Evolutionary conservation across 73 alveolate species (phyloP), one percentile per base, ranked within the genome.

Genomic region (Paramecium primaurelia): DNA sequence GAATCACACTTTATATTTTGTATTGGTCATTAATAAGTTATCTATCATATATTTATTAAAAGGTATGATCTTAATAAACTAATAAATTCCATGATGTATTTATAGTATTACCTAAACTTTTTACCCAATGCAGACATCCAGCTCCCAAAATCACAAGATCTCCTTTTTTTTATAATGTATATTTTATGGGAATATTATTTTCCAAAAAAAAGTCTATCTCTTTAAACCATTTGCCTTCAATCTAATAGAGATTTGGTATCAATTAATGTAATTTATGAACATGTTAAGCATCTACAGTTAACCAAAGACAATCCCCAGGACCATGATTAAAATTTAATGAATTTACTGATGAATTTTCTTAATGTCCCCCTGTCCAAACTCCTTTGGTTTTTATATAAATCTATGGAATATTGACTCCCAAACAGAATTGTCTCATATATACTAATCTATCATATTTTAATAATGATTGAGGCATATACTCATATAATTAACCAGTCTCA

Each of bases 291-390:
- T 93, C 95, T 1, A 95, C 94, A 25, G 93, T 38, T 40, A 90
- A 86, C 97, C 98, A 95, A 40, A 84, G 88, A 30, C 96, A 92
- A 18, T 64, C 86, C 20, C 73, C 93, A 14, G 96, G 97, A 12
- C 98, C 98, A 90, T 94, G 97, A 80, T 95, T 95, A 32, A 95
- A 59, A 77, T 95, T 95, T 12, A 88, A 58, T 9, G 98, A 96
- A 28, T 94, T 68, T 9, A 92, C 95, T 36, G 97, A 47, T 38
- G 75, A 54, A 42, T 95, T 95, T 86, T 95, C 98, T 84, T 95
- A 93, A 71, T 95, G 98, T 36, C 97, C 98, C 10, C 98, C 98
- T 25, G 98, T 95, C 96, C 98, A 95, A 34, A 92, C 92, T 14
- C 97, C 97, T 11, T 49, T 58, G 2, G 93, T 93, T 84, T 95